Percentiles rank a stretch among this genome's conserved stretches.
Evolutionary conservation across 1,284 basidiomycete genomes (phyloP).

Genomic region (Peniophora sp.): DNA sequence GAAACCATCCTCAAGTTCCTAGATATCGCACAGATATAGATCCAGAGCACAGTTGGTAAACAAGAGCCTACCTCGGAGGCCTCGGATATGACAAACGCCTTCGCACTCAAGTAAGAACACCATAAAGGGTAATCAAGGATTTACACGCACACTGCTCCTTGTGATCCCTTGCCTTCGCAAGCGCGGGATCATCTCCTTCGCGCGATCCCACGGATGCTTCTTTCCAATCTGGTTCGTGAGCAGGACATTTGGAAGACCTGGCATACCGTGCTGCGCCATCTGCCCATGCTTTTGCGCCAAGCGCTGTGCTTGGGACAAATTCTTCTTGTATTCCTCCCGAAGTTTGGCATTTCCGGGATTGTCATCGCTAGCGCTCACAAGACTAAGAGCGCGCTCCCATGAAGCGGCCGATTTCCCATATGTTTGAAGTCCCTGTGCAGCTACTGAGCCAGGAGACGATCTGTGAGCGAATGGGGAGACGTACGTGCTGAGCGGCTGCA

Average conservation of each 20-base stretch:
- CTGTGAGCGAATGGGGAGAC: neutral
- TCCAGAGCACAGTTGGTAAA: neutral
- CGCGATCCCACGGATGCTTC: neutral
- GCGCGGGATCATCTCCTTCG: constrained; percentile 1
- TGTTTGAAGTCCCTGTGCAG: neutral
- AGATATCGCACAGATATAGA: neutral
- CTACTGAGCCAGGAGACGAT: neutral
- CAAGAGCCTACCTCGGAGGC: neutral
- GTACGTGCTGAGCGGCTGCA: neutral
- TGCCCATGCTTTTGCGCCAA: neutral
- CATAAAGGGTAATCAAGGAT: neutral
- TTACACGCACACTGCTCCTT: constrained; percentile 2
- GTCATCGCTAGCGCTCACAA: neutral
- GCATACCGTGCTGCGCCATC: neutral
- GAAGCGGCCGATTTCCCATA: neutral
- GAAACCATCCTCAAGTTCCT: neutral
- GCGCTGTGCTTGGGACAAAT: neutral
- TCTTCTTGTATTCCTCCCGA: neutral
- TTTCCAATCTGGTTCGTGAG: neutral
- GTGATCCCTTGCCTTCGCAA: neutral
- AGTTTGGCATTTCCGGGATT: neutral
- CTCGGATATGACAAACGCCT: neutral
- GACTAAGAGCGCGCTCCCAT: neutral
- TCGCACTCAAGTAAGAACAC: neutral
- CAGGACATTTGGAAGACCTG: neutral